A percentile compares a stretch with the other conserved stretches of the same genome.
Evolutionary conservation across 1,139 yeast genomes (phyloP).

Genomic region (Petasospora rhodanensis): DNA sequence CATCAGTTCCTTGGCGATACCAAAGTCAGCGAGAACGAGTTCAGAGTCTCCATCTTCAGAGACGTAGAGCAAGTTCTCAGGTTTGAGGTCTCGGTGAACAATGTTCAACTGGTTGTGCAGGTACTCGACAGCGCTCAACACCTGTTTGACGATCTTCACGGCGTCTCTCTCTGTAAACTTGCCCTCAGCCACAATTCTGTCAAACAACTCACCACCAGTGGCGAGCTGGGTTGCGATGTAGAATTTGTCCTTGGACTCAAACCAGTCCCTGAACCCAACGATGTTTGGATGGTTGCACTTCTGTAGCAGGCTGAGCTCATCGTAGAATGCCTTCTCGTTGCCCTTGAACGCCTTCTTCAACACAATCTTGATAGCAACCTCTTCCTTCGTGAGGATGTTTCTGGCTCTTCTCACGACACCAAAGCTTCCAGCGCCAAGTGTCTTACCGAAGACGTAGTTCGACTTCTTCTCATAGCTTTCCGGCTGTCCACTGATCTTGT

Average conservation of each 20-base stretch:
- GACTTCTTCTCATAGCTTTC: slow-evolving; percentile 59
- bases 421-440: slow-evolving; percentile 88
- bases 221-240: slow-evolving; percentile 75
- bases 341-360: slow-evolving; percentile 78
- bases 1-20: slow-evolving; percentile 74
- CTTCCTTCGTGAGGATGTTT: slow-evolving; percentile 51
- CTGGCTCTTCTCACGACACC: slow-evolving; percentile 84
- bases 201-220: slow-evolving; percentile 89
- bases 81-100: slow-evolving; percentile 89
- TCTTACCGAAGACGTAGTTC: slow-evolving; percentile 67
- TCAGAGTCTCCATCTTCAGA: slow-evolving; percentile 51
- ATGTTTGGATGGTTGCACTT: slow-evolving; percentile 74
- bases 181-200: slow-evolving; percentile 71
- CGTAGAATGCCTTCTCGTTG: slow-evolving; percentile 64
- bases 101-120: slow-evolving; percentile 62
- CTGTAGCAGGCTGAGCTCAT: slow-evolving; percentile 67
- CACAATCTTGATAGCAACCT: slow-evolving; percentile 84
- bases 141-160: slow-evolving; percentile 59
- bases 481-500: slow-evolving; percentile 71
- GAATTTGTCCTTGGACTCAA: slow-evolving; percentile 76
- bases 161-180: slow-evolving; percentile 86
- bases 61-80: slow-evolving; percentile 77
- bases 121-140: slow-evolving; percentile 69
- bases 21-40: slow-evolving; percentile 86
- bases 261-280: slow-evolving; percentile 82